A percentile compares a stretch with the other conserved stretches of the same genome.
Conservation (phyloP, 2,329 filamentous ascomycete species). For the Beauveria sp. region DNA sequence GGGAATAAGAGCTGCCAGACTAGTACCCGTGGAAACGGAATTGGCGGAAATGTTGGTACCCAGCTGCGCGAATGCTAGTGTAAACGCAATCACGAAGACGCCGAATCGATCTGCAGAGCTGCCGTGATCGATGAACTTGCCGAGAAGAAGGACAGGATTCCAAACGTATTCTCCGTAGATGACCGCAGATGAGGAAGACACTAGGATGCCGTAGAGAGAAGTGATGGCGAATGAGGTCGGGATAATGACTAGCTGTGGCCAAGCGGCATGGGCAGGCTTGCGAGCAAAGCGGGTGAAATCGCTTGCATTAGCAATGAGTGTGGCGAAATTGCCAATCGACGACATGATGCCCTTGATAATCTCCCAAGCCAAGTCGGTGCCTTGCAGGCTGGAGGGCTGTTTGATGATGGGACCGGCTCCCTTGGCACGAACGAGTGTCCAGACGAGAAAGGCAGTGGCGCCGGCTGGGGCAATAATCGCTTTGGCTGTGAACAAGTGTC, state of each 20-base stretch:
- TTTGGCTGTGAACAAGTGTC: conserved; percentile 87
- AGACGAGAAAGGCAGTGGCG: conserved; percentile 81
- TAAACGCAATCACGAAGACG: conserved; percentile 63
- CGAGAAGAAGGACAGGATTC: conserved; percentile 63
- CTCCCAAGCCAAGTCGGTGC: conserved; percentile 68
- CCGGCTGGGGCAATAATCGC: conserved; percentile 74
- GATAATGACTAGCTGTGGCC: conserved; percentile 72
- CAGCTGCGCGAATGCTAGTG: conserved; percentile 71
- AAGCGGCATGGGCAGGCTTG: conserved; percentile 68
- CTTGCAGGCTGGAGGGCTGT: conserved; percentile 54
- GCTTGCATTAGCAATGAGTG: conserved; percentile 73
- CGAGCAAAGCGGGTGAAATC: conserved; percentile 80
- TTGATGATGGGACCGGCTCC: conserved; percentile 77
- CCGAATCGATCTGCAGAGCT: conserved; percentile 63
- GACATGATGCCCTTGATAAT: conserved; percentile 83
- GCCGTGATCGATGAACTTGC: conserved; percentile 60
- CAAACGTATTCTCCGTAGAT: conserved; percentile 63
- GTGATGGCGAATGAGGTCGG: conserved; percentile 67
- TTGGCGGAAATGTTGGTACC: conserved; percentile 86
- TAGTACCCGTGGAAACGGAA: conserved; percentile 73
- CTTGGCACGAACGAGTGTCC: conserved; percentile 73
- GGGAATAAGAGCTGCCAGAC: conserved; percentile 72
- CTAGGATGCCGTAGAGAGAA: conserved; percentile 75
- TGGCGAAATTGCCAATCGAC: conserved; percentile 84
- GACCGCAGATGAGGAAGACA: conserved; percentile 63